Evolutionary conservation across 2,329 filamentous ascomycete species (phyloP).

Genomic region (Venturia aucupariae): DNA sequence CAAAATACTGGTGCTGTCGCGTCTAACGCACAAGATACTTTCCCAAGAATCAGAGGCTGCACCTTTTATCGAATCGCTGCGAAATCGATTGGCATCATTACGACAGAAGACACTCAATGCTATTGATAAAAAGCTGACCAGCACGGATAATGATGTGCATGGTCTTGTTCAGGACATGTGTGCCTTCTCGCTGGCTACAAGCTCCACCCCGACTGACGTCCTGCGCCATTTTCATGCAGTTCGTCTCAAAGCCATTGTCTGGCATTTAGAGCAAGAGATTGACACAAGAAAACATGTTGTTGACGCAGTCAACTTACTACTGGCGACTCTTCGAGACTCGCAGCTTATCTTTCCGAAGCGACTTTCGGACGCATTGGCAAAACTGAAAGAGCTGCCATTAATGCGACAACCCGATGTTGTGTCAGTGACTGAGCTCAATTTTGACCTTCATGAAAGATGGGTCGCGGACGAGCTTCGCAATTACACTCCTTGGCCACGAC

Average conservation of each 20-base stretch:
- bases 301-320: conserved; percentile 61
- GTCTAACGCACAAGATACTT: conserved; percentile 66
- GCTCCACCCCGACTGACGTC: conserved; percentile 68
- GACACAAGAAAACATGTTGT: conserved; percentile 42
- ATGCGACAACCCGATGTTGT: conserved; percentile 62
- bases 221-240: conserved; percentile 69
- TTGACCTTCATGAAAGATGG: conserved; percentile 73
- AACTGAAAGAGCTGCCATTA: conserved; percentile 60
- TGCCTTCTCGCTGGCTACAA: conserved; percentile 74
- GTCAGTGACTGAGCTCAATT: conserved; percentile 57
- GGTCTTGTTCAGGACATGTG: conserved; percentile 63
- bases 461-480: conserved; percentile 72
- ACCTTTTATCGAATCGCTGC: conserved; percentile 52
- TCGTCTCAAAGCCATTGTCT: conserved; percentile 57
- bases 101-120: conserved; percentile 56
- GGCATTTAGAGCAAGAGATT: conserved; percentile 42
- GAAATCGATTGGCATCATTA: conserved; percentile 53
- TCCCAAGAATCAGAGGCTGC: conserved; percentile 41
- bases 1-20: conserved; percentile 61
- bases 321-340: conserved; percentile 67
- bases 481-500: conserved; percentile 79
- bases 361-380: conserved; percentile 58
- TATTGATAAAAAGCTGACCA: conserved; percentile 46
- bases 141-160: conserved; percentile 25
- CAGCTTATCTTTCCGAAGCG: conserved; percentile 65